Conservation (phyloP, 495 filamentous ascomycete species). For the Aspergillus funiculosus region DNA sequence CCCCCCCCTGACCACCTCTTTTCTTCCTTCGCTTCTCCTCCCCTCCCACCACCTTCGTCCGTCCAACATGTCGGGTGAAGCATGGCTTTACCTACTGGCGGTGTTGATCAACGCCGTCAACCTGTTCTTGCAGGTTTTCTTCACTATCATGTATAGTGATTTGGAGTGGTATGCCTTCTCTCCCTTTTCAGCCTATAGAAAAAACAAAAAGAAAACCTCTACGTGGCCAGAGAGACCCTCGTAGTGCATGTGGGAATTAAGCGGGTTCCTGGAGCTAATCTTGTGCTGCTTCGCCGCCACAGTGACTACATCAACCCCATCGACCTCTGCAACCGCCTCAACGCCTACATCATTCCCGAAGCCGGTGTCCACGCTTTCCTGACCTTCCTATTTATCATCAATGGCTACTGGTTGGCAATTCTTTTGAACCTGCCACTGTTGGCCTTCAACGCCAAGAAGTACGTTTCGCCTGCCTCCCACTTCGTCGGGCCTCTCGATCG, state of each 20-base stretch:
- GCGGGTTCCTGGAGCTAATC: conserved; percentile 18
- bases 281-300: conserved; percentile 9
- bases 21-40: conserved; percentile 10
- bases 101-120: conserved; percentile 99
- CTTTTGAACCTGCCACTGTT: conserved; percentile 88
- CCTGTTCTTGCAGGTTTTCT: conserved; percentile 99
- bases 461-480: conserved; percentile 28
- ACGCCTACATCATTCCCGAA: conserved; percentile 99
- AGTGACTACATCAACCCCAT: conserved; percentile 99
- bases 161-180: conserved; percentile 74
- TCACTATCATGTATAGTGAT: conserved; percentile 99
- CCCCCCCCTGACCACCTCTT: conserved; percentile 1
- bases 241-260: neutral
- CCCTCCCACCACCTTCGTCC: conserved; percentile 3
- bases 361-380: conserved; percentile 94
- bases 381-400: conserved; percentile 91
- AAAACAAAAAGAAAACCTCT: too few relatives aligned
- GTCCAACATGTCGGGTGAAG: conserved; percentile 92
- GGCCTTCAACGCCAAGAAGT: conserved; percentile 97
- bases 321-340: conserved; percentile 99
- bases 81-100: conserved; percentile 97
- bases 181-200: too few relatives aligned
- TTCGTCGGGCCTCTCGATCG: conserved; percentile 16
- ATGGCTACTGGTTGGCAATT: conserved; percentile 96
- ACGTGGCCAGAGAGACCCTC: too few relatives aligned